phyloP scores from a whole-genome alignment of 1,284 basidiomycete species.

The Microbotryum lychnidis-dioicae region DNA sequence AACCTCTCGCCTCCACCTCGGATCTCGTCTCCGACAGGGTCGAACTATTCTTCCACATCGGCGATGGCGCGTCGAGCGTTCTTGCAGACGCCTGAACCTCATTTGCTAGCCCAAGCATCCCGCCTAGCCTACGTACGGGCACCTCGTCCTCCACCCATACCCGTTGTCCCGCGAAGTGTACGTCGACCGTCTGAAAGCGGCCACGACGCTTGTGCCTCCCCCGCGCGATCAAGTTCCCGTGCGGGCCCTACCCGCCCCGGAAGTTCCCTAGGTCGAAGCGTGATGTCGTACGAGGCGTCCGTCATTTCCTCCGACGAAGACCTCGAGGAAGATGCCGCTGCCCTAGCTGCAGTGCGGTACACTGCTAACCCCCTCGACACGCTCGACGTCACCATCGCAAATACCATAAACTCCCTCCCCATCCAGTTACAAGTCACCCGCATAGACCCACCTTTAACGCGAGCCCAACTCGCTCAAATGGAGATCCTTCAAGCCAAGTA shows the following conservation, averaged over 20 bases:
- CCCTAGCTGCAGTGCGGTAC: slow-evolving; percentile 53
- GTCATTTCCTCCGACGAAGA: slow-evolving; percentile 47
- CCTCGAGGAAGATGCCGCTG: slow-evolving; percentile 43
- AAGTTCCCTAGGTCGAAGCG: slow-evolving; percentile 42
- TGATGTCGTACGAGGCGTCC: slow-evolving; percentile 8
- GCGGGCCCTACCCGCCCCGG: not conserved
- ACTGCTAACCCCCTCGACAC: slow-evolving; percentile 67
- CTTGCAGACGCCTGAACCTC: slow-evolving; percentile 23
- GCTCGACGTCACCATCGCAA: slow-evolving; percentile 67
- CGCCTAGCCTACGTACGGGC: slow-evolving; percentile 9
- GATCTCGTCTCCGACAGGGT: not conserved
- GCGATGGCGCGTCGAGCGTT: not conserved
- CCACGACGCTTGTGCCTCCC: slow-evolving; percentile 5
- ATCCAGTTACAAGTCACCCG: slow-evolving; percentile 57
- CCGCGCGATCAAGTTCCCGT: not conserved
- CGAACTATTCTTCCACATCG: not conserved
- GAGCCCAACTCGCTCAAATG: slow-evolving; percentile 51
- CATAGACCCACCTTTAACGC: slow-evolving; percentile 61
- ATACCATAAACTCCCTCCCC: slow-evolving; percentile 63
- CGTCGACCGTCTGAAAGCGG: not conserved
- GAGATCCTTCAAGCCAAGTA: slow-evolving; percentile 76
- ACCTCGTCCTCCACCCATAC: slow-evolving; percentile 16
- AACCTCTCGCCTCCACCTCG: slow-evolving; percentile 2
- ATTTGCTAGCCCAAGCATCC: slow-evolving; percentile 14
- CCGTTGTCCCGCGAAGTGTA: slow-evolving; percentile 7